phyloP scores from a whole-genome alignment of 805 yeast species.

The Wickerhamiella vanderwaltii region DNA sequence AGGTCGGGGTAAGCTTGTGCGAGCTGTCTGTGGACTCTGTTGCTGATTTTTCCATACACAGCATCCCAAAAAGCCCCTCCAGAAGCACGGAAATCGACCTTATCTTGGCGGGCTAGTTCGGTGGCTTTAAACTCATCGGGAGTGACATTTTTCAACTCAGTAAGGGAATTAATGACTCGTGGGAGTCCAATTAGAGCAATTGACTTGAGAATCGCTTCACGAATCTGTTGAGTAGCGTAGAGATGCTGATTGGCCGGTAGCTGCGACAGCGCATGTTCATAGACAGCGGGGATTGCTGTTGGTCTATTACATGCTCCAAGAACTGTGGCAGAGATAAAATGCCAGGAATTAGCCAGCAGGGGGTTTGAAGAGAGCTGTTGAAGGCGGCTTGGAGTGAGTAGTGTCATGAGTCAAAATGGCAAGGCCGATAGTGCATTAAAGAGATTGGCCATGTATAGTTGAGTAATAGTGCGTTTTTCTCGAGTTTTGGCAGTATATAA shows the following conservation, averaged over 20 bases:
- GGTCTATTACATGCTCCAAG: conserved; percentile 74
- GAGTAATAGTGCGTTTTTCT: too few relatives aligned
- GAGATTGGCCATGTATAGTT: too few relatives aligned
- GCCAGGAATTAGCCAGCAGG: conserved; percentile 51
- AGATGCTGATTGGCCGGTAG: conserved; percentile 19
- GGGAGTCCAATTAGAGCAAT: conserved; percentile 78
- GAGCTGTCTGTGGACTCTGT: conserved; percentile 56
- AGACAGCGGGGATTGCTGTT: conserved; percentile 61
- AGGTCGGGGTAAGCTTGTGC: conserved; percentile 71
- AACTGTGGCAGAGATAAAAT: conserved; percentile 65
- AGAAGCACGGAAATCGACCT: conserved; percentile 24
- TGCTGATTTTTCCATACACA: conserved; percentile 64
- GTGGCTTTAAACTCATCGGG: conserved; percentile 39
- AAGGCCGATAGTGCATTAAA: too few relatives aligned
- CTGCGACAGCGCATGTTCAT: conserved; percentile 49
- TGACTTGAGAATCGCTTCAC: conserved; percentile 70
- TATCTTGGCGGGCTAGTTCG: conserved; percentile 20
- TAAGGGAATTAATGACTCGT: conserved; percentile 67
- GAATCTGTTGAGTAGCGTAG: conserved; percentile 39
- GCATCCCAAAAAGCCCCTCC: conserved; percentile 62
- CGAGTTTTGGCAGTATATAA: too few relatives aligned
- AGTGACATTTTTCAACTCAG: conserved; percentile 48
- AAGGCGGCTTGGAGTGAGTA: conserved; percentile 46
- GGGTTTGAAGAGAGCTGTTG: conserved; percentile 43
- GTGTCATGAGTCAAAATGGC: too few relatives aligned